phyloP scores from a whole-genome alignment of 768 basidiomycete species.

The Lyophyllum decastes region DNA sequence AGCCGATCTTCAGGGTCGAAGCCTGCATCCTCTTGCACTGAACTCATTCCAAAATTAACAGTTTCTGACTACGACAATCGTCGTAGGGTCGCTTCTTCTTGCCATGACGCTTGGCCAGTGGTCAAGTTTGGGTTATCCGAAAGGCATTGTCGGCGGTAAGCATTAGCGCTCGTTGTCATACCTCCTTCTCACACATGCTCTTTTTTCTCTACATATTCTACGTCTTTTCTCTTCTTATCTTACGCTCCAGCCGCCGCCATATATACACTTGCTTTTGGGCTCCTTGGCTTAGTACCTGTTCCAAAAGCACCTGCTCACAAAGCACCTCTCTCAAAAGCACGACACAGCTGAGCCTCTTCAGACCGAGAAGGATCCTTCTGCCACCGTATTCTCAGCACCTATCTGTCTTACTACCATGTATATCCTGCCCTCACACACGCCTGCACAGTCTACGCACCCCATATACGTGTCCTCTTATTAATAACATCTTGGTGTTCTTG shows the following conservation, averaged over 20 bases:
- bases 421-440: constrained; percentile 4
- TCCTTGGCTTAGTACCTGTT: constrained; percentile 71
- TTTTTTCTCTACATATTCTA: constrained; percentile 1
- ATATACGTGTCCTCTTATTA: neutral
- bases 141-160: constrained; percentile 65
- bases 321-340: constrained; percentile 61
- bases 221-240: neutral
- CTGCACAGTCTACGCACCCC: neutral
- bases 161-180: constrained; percentile 2
- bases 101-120: constrained; percentile 66
- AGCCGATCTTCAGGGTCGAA: neutral
- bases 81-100: constrained; percentile 67
- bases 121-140: constrained; percentile 63
- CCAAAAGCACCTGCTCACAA: constrained; percentile 40
- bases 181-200: neutral
- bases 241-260: constrained; percentile 57
- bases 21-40: neutral
- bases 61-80: constrained; percentile 66
- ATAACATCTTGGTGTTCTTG: no score
- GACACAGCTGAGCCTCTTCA: constrained; percentile 22
- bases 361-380: neutral
- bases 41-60: constrained; percentile 17
- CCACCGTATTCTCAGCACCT: constrained; percentile 1
- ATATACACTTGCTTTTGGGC: constrained; percentile 72
- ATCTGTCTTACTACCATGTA: constrained; percentile 3